Percentiles rank a stretch among this genome's conserved stretches.
phyloP scores from a whole-genome alignment of 2,329 filamentous ascomycete genomes.

The Fusarium siculi region DNA sequence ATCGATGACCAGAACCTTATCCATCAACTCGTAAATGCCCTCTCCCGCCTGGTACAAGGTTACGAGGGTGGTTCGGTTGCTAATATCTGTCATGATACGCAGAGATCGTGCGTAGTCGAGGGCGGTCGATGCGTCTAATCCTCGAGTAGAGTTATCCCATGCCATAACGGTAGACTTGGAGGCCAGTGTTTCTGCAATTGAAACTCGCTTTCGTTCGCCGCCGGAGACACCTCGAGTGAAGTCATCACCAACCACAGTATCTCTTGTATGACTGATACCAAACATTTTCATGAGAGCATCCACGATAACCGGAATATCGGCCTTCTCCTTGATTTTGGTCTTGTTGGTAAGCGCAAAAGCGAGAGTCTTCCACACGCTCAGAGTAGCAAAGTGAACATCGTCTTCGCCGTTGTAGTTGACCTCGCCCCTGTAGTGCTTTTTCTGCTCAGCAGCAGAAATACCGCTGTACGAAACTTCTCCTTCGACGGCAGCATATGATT shows the following conservation, averaged over 20 bases:
- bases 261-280: slow-evolving; percentile 78
- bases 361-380: slow-evolving; percentile 83
- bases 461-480: slow-evolving; percentile 80
- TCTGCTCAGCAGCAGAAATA: slow-evolving; percentile 73
- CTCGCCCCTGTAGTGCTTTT: slow-evolving; percentile 76
- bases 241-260: slow-evolving; percentile 81
- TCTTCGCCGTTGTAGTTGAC: slow-evolving; percentile 84
- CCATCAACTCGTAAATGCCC: slow-evolving; percentile 66
- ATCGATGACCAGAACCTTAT: slow-evolving; percentile 84
- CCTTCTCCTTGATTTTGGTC: slow-evolving; percentile 72
- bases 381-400: slow-evolving; percentile 76
- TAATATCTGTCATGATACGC: slow-evolving; percentile 79
- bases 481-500: slow-evolving; percentile 71
- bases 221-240: slow-evolving; percentile 78
- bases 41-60: slow-evolving; percentile 58
- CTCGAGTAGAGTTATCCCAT: slow-evolving; percentile 84
- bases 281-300: slow-evolving; percentile 80
- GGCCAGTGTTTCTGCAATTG: slow-evolving; percentile 80
- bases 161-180: slow-evolving; percentile 78
- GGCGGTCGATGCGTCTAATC: slow-evolving; percentile 82
- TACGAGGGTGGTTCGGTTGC: slow-evolving; percentile 64
- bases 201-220: slow-evolving; percentile 83
- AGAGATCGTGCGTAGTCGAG: slow-evolving; percentile 79
- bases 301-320: slow-evolving; percentile 74
- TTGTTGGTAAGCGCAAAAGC: slow-evolving; percentile 80